Evolutionary conservation across 768 basidiomycete species (phyloP).

Genomic region (Phlebiopsis flavidoalba): DNA sequence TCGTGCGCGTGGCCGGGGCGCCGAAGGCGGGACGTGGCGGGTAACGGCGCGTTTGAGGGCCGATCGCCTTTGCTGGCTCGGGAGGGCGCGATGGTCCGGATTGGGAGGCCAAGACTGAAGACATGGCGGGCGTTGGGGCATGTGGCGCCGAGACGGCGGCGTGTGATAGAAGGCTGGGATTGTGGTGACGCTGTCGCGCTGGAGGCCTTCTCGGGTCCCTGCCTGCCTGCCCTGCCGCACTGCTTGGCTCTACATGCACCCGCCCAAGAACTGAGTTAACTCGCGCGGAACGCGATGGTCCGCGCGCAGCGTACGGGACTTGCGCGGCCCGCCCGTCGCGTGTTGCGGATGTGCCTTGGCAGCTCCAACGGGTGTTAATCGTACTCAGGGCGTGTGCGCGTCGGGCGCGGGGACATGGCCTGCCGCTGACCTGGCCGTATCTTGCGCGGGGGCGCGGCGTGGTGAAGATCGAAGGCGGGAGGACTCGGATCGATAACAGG

Average conservation of each 20-base stretch:
- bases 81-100: no score
- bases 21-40: no score
- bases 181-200: not conserved
- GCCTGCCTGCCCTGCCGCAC: not conserved
- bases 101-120: no score
- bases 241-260: slow-evolving; percentile 10
- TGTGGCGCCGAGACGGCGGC: slow-evolving; percentile 14
- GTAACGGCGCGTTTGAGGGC: no score
- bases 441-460: slow-evolving; percentile 16
- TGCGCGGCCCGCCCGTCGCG: not conserved
- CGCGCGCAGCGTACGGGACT: slow-evolving; percentile 12
- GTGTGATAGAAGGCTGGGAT: slow-evolving; percentile 15
- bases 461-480: slow-evolving; percentile 9
- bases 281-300: slow-evolving; percentile 16
- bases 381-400: slow-evolving; percentile 18
- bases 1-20: slow-evolving; percentile 11
- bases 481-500: slow-evolving; percentile 17
- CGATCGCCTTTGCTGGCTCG: no score
- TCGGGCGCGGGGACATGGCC: slow-evolving; percentile 25
- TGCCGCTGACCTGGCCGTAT: slow-evolving; percentile 2
- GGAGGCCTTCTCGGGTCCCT: slow-evolving; percentile 1
- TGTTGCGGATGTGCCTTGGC: slow-evolving; percentile 2
- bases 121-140: no score
- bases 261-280: slow-evolving; percentile 11
- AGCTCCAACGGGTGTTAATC: slow-evolving; percentile 17